These are phyloP conservation scores for Gaeumannomyces sp. DNA, from an alignment of 2,329 filamentous ascomycete genomes.

Conservation along the genomic window DNA sequence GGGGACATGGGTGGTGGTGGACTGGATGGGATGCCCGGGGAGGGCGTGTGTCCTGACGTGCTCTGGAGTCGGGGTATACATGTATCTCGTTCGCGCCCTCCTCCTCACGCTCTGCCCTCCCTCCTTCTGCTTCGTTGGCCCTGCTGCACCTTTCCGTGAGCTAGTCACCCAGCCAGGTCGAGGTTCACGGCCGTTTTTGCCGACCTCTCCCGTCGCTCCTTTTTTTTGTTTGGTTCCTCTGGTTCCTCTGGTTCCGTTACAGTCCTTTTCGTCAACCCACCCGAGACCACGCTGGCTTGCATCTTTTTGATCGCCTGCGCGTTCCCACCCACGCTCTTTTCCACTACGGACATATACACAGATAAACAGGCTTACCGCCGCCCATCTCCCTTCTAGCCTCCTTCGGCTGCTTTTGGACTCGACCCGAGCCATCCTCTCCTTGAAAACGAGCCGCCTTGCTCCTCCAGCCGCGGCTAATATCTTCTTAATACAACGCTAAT, in stretches of 20 bases:
- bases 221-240: background rate
- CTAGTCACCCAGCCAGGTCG: background rate
- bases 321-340: background rate
- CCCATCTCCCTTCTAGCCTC: background rate
- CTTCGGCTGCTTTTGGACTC: background rate
- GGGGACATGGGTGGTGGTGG: background rate
- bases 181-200: background rate
- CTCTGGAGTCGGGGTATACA: background rate
- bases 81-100: background rate
- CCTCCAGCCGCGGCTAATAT: background rate
- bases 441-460: background rate
- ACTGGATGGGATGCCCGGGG: background rate
- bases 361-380: background rate
- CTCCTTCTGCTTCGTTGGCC: background rate
- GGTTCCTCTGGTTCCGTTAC: background rate
- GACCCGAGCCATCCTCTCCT: background rate
- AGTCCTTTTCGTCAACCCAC: background rate
- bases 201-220: background rate
- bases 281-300: background rate
- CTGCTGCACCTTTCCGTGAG: background rate
- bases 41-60: background rate
- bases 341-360: background rate
- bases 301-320: background rate
- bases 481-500: background rate
- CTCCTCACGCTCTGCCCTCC: background rate